Base-by-base conservation (phyloP, 1,284 basidiomycete species). In the Mycosarcoma maydis region DNA sequence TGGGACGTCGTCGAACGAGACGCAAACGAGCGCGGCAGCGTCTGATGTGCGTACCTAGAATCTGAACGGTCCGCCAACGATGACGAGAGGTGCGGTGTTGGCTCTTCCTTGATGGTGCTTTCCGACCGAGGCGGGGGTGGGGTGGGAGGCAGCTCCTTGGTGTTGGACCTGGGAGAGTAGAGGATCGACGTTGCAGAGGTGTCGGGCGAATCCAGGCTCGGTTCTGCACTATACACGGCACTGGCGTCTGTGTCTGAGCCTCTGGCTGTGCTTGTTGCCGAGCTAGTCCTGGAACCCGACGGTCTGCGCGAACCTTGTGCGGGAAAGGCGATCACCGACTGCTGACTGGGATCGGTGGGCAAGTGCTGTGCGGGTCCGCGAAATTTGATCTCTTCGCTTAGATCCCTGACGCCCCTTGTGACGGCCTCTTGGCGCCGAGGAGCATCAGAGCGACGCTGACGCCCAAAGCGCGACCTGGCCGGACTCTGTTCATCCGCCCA, bases 401-500 rank as follows among this genome's bases (percentile, higher is more conserved):
- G 19, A 9, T 38, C 33, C 16, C 16, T 34, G 33, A 3, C 33
- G n/a, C n/a, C n/a, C n/a, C n/a, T n/a, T n/a, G n/a, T n/a, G n/a
- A n/a, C n/a, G n/a, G n/a, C n/a, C n/a, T n/a, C n/a, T n/a, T n/a
- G n/a, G n/a, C n/a, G n/a, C n/a, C n/a, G n/a, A n/a, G n/a, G n/a
- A n/a, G n/a, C n/a, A n/a, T n/a, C n/a, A n/a, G n/a, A n/a, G n/a
- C 33, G 6, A 11, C n/a, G 6, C n/a, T n/a, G 7, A 53, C 44
- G 45, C 48, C 40, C 20, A 56, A 19, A 10, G 32, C 33, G 32
- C 39, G 30, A 9, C 27, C 24, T n/a, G 40, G 11, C 2, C 17
- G 50, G 42, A 14, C 45, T 27, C 17, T 27, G 4, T 9, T 64
- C 66, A 19, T 69, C 66, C 0, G 66, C 66, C 66, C 66, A 69